Percentiles rank a stretch among this genome's conserved stretches.
These are phyloP conservation scores for Kwoniella europaea DNA, from an alignment of 768 basidiomycete species.

Conservation along the genomic window DNA sequence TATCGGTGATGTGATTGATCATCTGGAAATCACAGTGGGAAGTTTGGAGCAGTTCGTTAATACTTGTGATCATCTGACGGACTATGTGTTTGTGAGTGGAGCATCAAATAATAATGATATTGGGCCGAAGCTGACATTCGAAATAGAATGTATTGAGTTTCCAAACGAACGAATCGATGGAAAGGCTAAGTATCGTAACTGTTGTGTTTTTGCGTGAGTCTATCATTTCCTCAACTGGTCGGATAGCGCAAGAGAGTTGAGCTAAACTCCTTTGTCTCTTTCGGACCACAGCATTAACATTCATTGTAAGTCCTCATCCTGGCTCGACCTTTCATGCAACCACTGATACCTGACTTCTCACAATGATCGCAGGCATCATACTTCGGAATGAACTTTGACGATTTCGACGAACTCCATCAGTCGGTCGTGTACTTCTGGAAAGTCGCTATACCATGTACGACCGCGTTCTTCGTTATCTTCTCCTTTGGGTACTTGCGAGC, in stretches of 20 bases:
- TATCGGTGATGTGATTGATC: conserved; percentile 57
- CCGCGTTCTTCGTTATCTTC: conserved; percentile 55
- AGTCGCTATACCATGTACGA: conserved; percentile 50
- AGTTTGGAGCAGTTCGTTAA: conserved; percentile 53
- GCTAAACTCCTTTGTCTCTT: conserved; percentile 9
- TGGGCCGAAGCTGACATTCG: background rate
- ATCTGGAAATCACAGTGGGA: conserved; percentile 53
- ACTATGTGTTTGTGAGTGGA: conserved; percentile 56
- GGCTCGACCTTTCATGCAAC: too few relatives aligned
- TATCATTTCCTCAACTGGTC: too few relatives aligned
- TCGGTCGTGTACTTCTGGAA: conserved; percentile 55
- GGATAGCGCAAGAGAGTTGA: background rate
- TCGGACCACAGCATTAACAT: conserved; percentile 38
- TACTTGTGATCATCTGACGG: conserved; percentile 55
- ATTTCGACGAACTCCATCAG: conserved; percentile 37
- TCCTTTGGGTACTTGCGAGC: conserved; percentile 44
- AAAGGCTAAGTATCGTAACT: conserved; percentile 57
- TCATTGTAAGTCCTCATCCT: conserved; percentile 35
- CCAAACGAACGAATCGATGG: conserved; percentile 57
- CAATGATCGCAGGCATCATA: conserved; percentile 36
- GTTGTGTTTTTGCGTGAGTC: conserved; percentile 57
- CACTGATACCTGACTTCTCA: background rate
- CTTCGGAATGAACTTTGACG: conserved; percentile 55
- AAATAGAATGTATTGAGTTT: conserved; percentile 53
- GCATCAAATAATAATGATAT: background rate